Conservation (phyloP, 306 rosid genomes). For the Pterocarpus macrocarpus region DNA sequence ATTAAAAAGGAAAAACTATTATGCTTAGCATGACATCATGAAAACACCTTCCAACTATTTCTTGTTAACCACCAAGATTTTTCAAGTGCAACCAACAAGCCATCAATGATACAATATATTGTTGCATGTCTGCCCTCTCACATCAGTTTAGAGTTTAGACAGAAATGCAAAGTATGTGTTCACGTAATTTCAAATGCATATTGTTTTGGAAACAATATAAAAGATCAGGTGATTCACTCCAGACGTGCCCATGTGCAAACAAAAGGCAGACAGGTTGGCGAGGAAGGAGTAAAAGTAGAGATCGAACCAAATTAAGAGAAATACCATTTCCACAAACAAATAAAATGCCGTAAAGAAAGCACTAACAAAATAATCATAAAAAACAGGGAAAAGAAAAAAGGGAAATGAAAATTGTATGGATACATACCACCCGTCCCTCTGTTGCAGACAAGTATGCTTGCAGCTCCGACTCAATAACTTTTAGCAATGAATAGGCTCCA, state of each 20-base stretch:
- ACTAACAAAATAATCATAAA: constrained; percentile 19
- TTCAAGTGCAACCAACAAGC: constrained; percentile 33
- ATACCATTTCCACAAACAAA: constrained; percentile 14
- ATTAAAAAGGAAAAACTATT: background rate
- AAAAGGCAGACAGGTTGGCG: constrained; percentile 2
- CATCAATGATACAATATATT: constrained; percentile 31
- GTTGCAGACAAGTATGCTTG: constrained; percentile 88
- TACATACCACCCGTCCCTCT: constrained; percentile 89
- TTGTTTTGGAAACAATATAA: constrained; percentile 2
- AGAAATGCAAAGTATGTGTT: constrained; percentile 15
- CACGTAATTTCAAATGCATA: background rate
- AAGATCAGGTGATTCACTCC: constrained; percentile 28
- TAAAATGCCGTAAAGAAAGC: constrained; percentile 15
- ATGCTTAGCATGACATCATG: constrained; percentile 24
- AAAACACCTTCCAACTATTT: constrained; percentile 24
- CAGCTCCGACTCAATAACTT: constrained; percentile 93
- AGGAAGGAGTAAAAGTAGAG: background rate
- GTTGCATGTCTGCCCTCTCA: constrained; percentile 23
- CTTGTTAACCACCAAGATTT: constrained; percentile 22
- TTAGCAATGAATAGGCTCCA: constrained; percentile 90
- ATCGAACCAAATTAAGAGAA: constrained; percentile 24
- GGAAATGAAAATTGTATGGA: constrained; percentile 37
- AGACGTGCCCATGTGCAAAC: constrained; percentile 27
- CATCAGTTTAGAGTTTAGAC: constrained; percentile 32
- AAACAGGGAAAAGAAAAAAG: background rate